Evolutionary conservation across 2,329 filamentous ascomycete genomes (phyloP), one percentile per base, ranked within the genome.

Genomic region (Pseudocercospora fijiensis): DNA sequence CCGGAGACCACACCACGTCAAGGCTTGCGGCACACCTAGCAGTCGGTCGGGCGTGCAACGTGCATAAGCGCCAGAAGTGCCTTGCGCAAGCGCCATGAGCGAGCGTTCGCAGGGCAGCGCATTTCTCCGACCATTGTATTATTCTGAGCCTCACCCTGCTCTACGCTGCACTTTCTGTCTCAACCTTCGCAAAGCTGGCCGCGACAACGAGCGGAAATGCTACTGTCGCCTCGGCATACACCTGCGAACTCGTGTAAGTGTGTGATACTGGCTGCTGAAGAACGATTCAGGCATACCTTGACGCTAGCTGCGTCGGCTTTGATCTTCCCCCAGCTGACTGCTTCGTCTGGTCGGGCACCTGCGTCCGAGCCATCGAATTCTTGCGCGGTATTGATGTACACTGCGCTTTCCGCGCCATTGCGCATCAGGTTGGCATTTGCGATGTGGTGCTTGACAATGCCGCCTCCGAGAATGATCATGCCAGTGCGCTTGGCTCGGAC

Each of bases 301-400:
- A 98, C 93, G 71, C 88, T 90, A 67, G 95, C 89, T 1, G 90
- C 95, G 58, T 89, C 90, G 47, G 88, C 83, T 78, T 96, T 97
- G 78, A 99, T 97, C 83, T 99, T 99, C 2, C 95, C 95, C 95
- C 95, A 99, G 67, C 93, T 97, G 16, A 99, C 91, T 4, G 95
- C 95, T 80, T 99, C 95, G 73, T 99, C 95, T 4, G 95, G 95
- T 61, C 95, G 84, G 3, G 95, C 95, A 0, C 95, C 95, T 0
- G 95, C 94, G 79, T 99, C 95, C 72, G 92, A 97, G 2, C 95
- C 95, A 76, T 99, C 95, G 75, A 97, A 99, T 76, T 99, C 95
- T 76, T 97, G 92, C 0, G 88, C 95, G 0, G 95, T 99, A 78
- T 99, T 99, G 78, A 99, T 92, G 76, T 96, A 99, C 1, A 99